Base-by-base conservation (phyloP, 257 asterid species). In the Mitragyna speciosa region DNA sequence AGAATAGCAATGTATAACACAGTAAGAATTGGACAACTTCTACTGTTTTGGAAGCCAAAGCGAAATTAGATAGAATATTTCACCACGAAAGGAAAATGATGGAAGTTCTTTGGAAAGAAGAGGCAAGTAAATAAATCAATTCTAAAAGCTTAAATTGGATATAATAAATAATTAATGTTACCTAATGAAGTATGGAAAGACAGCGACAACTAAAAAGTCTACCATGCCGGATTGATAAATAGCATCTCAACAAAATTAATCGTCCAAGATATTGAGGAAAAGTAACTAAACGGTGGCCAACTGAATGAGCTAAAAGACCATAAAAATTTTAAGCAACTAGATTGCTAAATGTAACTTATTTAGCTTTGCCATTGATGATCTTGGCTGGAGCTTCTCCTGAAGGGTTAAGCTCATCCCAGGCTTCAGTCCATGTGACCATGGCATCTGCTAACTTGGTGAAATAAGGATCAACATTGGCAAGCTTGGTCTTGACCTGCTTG, bases 351-450 rank as follows among this genome's bases (percentile, higher is more conserved):
- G 26, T 52, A 81, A 74, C 79, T 90, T 86, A 91, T 83, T 89
- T 86, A 2, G 88, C 84, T 49, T 72, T 79, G 71, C 81, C 89
- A 36, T 82, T 82, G 58, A 86, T 64, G 43, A 64, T n/a, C 82
- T 82, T 66, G 63, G 88, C 86, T 73, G 87, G 70, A 58, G 47
- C 72, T 41, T 78, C 90, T 26, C 82, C 87, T 0, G 28, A 16
- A 6, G 95, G 92, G 90, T 93, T 93, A 86, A 93, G 93, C 88
- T 93, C 95, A 73, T 91, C 97, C 97, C 97, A 93, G 75, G 97
- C 95, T 79, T 93, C 94, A 36, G 90, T 90, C 96, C 97, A 93
- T 11, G 92, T 90, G 59, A 89, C 94, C 97, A 93, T 93, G 65
- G 91, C 97, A 15, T 93, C 97, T 5, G 92, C 97, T 28, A 91